Conservation (phyloP, 2,329 filamentous ascomycete genomes). For the Xylariomycetidae sp. region DNA sequence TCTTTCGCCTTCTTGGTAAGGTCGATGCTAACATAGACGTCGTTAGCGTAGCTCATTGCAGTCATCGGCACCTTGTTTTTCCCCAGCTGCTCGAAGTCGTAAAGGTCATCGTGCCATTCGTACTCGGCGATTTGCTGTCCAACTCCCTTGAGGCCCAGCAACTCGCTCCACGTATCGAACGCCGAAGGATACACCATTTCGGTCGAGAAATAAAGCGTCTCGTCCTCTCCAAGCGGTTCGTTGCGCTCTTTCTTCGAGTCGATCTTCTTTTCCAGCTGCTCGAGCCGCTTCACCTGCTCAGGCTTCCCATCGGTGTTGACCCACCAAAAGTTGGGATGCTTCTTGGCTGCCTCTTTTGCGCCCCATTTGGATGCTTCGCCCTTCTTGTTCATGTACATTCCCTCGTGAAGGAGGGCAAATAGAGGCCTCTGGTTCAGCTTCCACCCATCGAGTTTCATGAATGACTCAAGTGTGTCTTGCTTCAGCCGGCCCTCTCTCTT, state of each 20-base stretch:
- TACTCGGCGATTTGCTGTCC: neutral
- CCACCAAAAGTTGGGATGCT: conserved; percentile 7
- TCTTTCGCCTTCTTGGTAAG: no score
- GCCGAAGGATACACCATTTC: conserved; percentile 18
- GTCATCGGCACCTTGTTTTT: neutral
- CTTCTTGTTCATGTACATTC: conserved; percentile 10
- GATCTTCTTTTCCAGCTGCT: neutral
- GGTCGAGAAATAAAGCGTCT: conserved; percentile 13
- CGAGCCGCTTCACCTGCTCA: neutral
- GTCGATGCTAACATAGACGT: conserved; percentile 3
- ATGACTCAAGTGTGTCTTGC: conserved; percentile 1
- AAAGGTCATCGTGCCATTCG: neutral
- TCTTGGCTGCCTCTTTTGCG: conserved; percentile 1
- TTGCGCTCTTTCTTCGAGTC: neutral
- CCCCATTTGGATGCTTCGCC: conserved; percentile 6
- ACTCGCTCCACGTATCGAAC: conserved; percentile 9
- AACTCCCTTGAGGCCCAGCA: conserved; percentile 2
- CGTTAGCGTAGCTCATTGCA: neutral
- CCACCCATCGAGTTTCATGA: neutral
- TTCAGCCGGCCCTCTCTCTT: conserved; percentile 3
- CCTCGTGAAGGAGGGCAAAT: conserved; percentile 7
- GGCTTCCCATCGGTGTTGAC: no score
- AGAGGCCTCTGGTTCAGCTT: neutral
- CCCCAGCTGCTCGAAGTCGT: conserved; percentile 1
- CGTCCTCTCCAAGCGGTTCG: no score